phyloP scores from a whole-genome alignment of 495 filamentous ascomycete genomes.

The Penicillium ochrochloron region DNA sequence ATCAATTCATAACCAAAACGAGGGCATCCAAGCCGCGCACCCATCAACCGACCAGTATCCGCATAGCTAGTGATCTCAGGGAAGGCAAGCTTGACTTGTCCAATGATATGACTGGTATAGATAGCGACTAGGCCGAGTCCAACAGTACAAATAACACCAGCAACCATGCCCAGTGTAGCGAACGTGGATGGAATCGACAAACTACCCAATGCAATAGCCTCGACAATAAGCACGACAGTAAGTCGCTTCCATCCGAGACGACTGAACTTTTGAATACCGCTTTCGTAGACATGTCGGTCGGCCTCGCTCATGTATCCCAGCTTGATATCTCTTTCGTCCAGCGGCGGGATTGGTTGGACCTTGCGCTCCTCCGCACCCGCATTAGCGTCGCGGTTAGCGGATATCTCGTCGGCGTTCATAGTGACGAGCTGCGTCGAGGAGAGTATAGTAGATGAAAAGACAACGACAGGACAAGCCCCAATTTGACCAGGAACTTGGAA shows the following conservation, averaged over 20 bases:
- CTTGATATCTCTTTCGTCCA: background rate
- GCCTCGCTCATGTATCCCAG: constrained; percentile 4
- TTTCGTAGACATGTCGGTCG: constrained; percentile 1
- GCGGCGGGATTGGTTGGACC: background rate
- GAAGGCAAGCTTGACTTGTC: background rate
- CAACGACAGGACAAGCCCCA: background rate
- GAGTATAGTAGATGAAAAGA: background rate
- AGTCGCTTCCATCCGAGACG: background rate
- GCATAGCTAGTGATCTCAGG: background rate
- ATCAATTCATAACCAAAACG: constrained; percentile 5
- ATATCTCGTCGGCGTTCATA: constrained; percentile 1
- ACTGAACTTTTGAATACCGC: constrained; percentile 1
- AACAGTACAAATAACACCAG: background rate
- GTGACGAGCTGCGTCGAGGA: background rate
- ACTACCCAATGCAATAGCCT: background rate
- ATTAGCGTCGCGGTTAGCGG: background rate
- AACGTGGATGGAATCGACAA: background rate
- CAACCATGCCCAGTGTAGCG: background rate
- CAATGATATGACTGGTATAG: background rate
- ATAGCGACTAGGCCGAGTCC: background rate
- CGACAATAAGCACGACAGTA: background rate
- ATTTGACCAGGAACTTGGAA: background rate
- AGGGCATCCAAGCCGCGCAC: background rate
- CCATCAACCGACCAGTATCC: background rate
- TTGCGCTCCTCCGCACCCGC: background rate